Percentiles rank a stretch among this genome's conserved stretches.
phyloP scores from a whole-genome alignment of 805 yeast genomes.

The Metschnikowia peoriensis region DNA sequence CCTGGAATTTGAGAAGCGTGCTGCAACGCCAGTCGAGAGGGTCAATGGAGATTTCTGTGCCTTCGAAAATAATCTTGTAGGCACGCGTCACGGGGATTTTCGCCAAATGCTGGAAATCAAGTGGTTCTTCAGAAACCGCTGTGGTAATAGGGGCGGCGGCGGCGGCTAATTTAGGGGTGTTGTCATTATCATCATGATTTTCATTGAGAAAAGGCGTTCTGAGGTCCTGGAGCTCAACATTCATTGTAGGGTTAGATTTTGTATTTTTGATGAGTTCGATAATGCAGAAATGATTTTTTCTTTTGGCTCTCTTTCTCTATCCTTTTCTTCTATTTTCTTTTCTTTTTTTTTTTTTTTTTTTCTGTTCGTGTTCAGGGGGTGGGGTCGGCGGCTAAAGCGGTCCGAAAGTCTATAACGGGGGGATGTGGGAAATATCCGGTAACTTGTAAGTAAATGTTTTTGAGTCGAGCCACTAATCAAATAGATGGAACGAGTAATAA shows the following conservation, averaged over 20 bases:
- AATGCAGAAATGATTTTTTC: no score
- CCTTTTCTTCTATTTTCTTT: no score
- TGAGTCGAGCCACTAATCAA: background rate
- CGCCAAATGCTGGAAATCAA: constrained; percentile 11
- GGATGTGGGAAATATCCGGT: background rate
- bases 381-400: background rate
- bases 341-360: no score
- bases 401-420: background rate
- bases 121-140: background rate
- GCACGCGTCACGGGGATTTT: constrained; percentile 9
- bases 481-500: background rate
- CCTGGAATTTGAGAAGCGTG: constrained; percentile 40
- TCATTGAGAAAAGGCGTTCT: background rate
- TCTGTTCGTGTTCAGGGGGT: no score
- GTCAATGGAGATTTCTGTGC: constrained; percentile 31
- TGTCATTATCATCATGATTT: background rate
- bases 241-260: background rate
- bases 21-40: constrained; percentile 41
- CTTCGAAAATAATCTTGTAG: constrained; percentile 25
- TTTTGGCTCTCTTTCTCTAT: no score
- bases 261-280: background rate
- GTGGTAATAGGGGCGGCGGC: background rate
- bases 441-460: no score
- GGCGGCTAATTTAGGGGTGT: background rate
- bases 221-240: constrained; percentile 3